Evolutionary conservation across 2,329 filamentous ascomycete species (phyloP).

Genomic region (Sclerotinia glacialis): DNA sequence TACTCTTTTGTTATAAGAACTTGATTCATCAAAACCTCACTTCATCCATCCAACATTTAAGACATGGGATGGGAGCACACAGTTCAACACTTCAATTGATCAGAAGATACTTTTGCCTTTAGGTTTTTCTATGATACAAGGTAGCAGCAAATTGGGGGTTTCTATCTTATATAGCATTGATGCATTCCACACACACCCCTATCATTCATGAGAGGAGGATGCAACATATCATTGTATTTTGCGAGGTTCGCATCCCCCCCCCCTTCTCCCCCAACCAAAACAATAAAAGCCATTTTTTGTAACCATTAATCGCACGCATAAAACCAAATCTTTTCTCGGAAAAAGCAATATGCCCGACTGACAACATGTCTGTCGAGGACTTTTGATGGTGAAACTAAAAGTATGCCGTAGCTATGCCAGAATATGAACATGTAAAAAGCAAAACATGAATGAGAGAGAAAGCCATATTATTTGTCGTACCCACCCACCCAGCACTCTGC

Average conservation of each 20-base stretch:
- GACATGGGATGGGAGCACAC: neutral
- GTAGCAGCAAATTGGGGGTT: slow-evolving; percentile 13
- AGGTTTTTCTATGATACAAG: slow-evolving; percentile 23
- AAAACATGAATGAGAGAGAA: slow-evolving; percentile 32
- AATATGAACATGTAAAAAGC: slow-evolving; percentile 35
- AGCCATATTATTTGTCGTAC: slow-evolving; percentile 23
- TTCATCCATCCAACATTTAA: neutral
- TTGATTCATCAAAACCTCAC: neutral
- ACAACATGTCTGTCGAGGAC: slow-evolving; percentile 26
- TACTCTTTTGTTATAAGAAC: neutral
- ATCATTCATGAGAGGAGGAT: slow-evolving; percentile 12
- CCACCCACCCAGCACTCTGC: slow-evolving; percentile 16
- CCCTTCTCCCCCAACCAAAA: neutral
- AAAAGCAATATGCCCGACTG: slow-evolving; percentile 30
- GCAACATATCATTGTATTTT: slow-evolving; percentile 4
- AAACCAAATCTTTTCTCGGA: slow-evolving; percentile 23
- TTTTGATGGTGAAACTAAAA: slow-evolving; percentile 25
- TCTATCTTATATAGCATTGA: slow-evolving; percentile 14
- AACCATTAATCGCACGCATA: slow-evolving; percentile 30
- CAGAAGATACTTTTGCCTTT: slow-evolving; percentile 13
- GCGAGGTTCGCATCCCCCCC: neutral
- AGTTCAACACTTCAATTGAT: neutral
- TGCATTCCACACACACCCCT: neutral
- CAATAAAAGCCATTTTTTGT: slow-evolving; percentile 27
- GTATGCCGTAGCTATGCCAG: slow-evolving; percentile 32